Conservation (phyloP, 176 grass and related monocot genomes). For the Themeda triandra region DNA sequence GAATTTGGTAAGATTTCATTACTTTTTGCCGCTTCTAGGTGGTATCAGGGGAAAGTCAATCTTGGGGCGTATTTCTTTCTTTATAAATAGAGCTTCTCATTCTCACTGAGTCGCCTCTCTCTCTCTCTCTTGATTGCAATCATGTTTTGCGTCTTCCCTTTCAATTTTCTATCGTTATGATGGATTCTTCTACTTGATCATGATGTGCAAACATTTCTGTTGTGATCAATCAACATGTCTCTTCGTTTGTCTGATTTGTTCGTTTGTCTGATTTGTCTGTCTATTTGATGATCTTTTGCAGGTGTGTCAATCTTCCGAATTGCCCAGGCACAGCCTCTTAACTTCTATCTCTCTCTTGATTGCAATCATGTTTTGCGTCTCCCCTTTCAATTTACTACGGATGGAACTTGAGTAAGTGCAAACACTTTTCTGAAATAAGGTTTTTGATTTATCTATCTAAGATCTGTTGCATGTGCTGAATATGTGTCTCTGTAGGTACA, state of each 20-base stretch:
- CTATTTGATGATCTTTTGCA: slow-evolving; percentile 68
- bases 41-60: slow-evolving; percentile 43
- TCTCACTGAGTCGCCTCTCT: neutral
- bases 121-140: slow-evolving; percentile 3
- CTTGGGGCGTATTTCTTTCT: slow-evolving; percentile 26
- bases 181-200: neutral
- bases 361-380: too few relatives aligned
- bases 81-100: slow-evolving; percentile 13
- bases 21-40: slow-evolving; percentile 32
- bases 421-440: too few relatives aligned
- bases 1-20: slow-evolving; percentile 41
- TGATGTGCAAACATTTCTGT: neutral
- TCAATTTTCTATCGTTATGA: slow-evolving; percentile 14
- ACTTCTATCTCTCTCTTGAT: too few relatives aligned
- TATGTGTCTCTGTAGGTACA: too few relatives aligned
- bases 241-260: slow-evolving; percentile 1
- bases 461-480: slow-evolving; percentile 34
- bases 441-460: too few relatives aligned
- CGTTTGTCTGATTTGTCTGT: slow-evolving; percentile 9
- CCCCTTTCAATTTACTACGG: too few relatives aligned
- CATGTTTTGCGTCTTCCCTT: slow-evolving; percentile 19
- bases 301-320: slow-evolving; percentile 63
- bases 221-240: neutral
- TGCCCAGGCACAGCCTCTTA: slow-evolving; percentile 91
- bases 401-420: too few relatives aligned